Percentiles rank a stretch among this genome's conserved stretches.
Evolutionary conservation across 2,329 filamentous ascomycete species (phyloP).

Genomic region (Lachnellula subtilissima): DNA sequence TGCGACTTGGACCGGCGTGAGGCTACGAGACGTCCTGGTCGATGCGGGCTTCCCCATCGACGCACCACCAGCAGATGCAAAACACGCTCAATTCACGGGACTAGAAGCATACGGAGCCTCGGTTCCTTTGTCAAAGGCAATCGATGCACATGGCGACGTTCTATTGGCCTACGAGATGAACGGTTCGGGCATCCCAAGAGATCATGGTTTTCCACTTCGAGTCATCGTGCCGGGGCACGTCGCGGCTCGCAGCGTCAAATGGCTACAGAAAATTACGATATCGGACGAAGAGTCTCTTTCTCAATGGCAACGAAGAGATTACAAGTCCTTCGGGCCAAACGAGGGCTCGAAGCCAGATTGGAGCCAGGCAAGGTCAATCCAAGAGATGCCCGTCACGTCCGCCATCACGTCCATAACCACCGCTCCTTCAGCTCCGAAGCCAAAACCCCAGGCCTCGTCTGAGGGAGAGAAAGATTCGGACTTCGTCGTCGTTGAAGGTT

Average conservation of each 20-base stretch:
- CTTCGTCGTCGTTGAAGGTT: slow-evolving; percentile 36
- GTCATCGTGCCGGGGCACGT: slow-evolving; percentile 40
- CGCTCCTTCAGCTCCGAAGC: slow-evolving; percentile 49
- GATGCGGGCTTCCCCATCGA: slow-evolving; percentile 35
- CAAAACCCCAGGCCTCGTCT: background rate
- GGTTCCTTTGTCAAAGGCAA: slow-evolving; percentile 45
- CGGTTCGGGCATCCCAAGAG: slow-evolving; percentile 36
- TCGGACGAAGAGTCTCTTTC: slow-evolving; percentile 40
- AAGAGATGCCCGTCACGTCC: slow-evolving; percentile 63
- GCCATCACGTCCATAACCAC: slow-evolving; percentile 52
- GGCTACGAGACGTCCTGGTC: slow-evolving; percentile 41
- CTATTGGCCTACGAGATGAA: slow-evolving; percentile 47
- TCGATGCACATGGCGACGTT: slow-evolving; percentile 44
- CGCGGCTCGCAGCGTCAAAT: slow-evolving; percentile 43
- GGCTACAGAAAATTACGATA: slow-evolving; percentile 40
- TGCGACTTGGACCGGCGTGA: slow-evolving; percentile 46
- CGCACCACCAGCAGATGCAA: slow-evolving; percentile 10
- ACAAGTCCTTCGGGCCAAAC: slow-evolving; percentile 65
- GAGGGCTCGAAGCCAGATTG: slow-evolving; percentile 52
- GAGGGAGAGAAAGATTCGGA: too few relatives aligned
- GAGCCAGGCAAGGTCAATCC: slow-evolving; percentile 58
- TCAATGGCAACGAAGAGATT: slow-evolving; percentile 52
- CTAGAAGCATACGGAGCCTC: slow-evolving; percentile 17
- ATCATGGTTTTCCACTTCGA: slow-evolving; percentile 43
- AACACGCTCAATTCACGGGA: slow-evolving; percentile 17